Percentiles rank a stretch among this genome's conserved stretches.
Conservation (phyloP, 1,284 basidiomycete genomes). For the Butyriboletus regius region DNA sequence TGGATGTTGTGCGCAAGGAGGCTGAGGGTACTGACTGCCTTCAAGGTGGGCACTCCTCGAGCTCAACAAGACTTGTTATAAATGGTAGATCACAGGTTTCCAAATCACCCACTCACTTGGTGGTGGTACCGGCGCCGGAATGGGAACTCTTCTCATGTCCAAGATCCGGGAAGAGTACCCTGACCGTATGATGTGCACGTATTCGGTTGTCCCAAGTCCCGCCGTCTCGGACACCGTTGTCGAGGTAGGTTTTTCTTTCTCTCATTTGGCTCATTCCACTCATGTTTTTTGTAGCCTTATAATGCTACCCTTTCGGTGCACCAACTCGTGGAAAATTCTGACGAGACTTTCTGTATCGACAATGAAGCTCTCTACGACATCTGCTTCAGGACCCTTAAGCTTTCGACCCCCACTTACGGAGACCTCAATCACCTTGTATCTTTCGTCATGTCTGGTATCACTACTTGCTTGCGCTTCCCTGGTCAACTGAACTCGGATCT, state of each 20-base stretch:
- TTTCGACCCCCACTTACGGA: conserved; percentile 87
- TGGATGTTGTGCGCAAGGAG: conserved; percentile 84
- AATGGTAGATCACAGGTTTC: conserved; percentile 55
- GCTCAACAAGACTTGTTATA: neutral
- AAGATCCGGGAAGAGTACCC: conserved; percentile 92
- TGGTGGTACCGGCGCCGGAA: conserved; percentile 92
- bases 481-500: conserved; percentile 98
- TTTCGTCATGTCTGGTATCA: conserved; percentile 96
- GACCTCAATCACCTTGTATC: conserved; percentile 97
- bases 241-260: conserved; percentile 47
- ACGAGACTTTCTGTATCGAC: conserved; percentile 93
- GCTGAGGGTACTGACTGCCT: conserved; percentile 88
- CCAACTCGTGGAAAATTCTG: conserved; percentile 93
- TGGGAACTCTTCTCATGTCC: conserved; percentile 83
- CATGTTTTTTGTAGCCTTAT: conserved; percentile 59
- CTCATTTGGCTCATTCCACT: neutral
- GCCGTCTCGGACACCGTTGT: conserved; percentile 98
- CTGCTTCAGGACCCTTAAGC: conserved; percentile 93
- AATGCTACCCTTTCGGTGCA: conserved; percentile 92
- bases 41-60: conserved; percentile 54
- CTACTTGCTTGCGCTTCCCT: conserved; percentile 94
- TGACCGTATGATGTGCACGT: conserved; percentile 96
- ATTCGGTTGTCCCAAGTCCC: conserved; percentile 90
- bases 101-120: conserved; percentile 95
- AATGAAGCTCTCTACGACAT: conserved; percentile 99